These are phyloP conservation scores for Diddensiella caesifluorescens DNA, from an alignment of 805 yeast species.

Conservation along the genomic window DNA sequence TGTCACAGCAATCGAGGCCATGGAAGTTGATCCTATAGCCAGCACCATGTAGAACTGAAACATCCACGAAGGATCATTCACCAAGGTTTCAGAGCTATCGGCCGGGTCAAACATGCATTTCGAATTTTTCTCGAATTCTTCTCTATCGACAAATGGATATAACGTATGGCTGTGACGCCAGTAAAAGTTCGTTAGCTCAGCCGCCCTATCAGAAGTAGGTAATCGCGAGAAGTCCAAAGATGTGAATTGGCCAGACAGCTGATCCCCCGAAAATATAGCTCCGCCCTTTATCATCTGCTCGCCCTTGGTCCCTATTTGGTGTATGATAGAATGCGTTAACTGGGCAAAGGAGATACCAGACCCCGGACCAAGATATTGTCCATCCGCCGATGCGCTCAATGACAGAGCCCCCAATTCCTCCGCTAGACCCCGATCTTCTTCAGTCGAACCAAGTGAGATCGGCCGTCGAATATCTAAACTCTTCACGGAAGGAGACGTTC, in stretches of 20 bases:
- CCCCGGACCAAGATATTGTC: constrained; percentile 23
- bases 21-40: constrained; percentile 50
- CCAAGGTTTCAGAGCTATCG: constrained; percentile 5
- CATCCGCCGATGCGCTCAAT: constrained; percentile 20
- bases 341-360: constrained; percentile 24
- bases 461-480: too few species aligned
- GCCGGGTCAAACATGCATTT: constrained; percentile 5
- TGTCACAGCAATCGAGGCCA: constrained; percentile 28
- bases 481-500: too few species aligned
- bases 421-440: constrained; percentile 5
- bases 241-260: not conserved
- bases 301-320: constrained; percentile 12
- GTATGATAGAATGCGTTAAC: constrained; percentile 20
- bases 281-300: constrained; percentile 15
- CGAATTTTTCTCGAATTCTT: constrained; percentile 12
- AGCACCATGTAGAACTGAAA: constrained; percentile 49
- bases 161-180: constrained; percentile 23
- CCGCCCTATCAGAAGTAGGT: constrained; percentile 14
- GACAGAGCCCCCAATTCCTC: constrained; percentile 18
- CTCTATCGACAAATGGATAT: constrained; percentile 18
- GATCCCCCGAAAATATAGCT: constrained; percentile 5
- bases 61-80: constrained; percentile 22
- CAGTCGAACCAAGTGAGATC: not conserved
- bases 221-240: not conserved
- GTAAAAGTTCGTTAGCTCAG: constrained; percentile 17